Conservation (phyloP, 805 yeast genomes). For the Candida glaebosa region DNA sequence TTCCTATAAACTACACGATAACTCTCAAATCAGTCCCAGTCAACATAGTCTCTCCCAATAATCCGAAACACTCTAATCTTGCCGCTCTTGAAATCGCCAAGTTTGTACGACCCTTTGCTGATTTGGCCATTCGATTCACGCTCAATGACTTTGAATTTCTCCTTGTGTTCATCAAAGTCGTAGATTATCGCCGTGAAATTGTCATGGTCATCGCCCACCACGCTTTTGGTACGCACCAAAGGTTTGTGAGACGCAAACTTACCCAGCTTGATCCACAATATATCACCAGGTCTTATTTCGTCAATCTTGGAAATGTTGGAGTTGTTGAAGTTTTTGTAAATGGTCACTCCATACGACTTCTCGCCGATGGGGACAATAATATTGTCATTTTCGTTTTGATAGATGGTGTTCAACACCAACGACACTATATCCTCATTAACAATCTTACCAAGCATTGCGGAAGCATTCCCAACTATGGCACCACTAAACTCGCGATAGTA, state of each 20-base stretch:
- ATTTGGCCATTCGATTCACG: constrained; percentile 48
- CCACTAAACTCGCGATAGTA: constrained; percentile 52
- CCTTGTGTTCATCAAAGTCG: constrained; percentile 80
- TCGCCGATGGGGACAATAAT: constrained; percentile 52
- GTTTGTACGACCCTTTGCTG: constrained; percentile 57
- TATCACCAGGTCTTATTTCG: constrained; percentile 79
- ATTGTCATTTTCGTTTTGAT: background rate
- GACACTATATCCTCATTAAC: constrained; percentile 24
- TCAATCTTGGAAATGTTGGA: constrained; percentile 47
- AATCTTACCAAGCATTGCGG: constrained; percentile 30
- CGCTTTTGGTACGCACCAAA: constrained; percentile 27
- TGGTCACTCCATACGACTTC: constrained; percentile 69
- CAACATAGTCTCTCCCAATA: constrained; percentile 67
- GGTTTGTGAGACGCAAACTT: constrained; percentile 70
- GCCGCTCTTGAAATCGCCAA: constrained; percentile 76
- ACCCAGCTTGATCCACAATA: constrained; percentile 72
- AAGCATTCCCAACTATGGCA: constrained; percentile 36
- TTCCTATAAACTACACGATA: background rate
- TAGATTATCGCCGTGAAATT: constrained; percentile 55
- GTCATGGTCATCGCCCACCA: constrained; percentile 40
- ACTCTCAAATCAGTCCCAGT: constrained; percentile 47
- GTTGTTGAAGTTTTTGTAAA: constrained; percentile 50
- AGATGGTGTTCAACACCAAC: constrained; percentile 15
- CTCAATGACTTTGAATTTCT: constrained; percentile 67
- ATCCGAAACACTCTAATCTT: constrained; percentile 75